Percentiles rank a stretch among this genome's conserved stretches.
Conservation (phyloP, 202 grass and related monocot genomes). For the Musa balbisiana region DNA sequence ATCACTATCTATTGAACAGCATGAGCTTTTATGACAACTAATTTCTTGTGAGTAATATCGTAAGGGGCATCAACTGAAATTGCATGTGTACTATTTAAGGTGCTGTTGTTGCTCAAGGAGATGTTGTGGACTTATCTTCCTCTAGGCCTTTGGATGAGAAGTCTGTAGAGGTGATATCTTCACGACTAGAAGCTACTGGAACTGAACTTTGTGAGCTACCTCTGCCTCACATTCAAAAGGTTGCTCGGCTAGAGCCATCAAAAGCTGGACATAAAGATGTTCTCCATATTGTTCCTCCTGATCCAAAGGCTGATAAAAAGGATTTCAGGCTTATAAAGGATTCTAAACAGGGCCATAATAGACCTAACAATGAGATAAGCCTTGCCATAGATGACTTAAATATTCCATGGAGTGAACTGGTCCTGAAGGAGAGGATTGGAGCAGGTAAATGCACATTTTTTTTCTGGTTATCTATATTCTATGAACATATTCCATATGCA, state of each 20-base stretch:
- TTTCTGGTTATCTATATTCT: conserved; percentile 5
- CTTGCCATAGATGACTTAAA: conserved; percentile 54
- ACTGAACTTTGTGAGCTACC: background rate
- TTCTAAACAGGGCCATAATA: conserved; percentile 30
- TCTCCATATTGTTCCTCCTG: conserved; percentile 49
- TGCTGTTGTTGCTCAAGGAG: conserved; percentile 26
- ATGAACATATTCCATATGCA: background rate
- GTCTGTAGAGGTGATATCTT: background rate
- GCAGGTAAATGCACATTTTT: conserved; percentile 36
- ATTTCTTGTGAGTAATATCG: background rate
- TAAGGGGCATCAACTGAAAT: conserved; percentile 7
- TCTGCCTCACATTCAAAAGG: background rate
- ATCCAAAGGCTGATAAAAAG: conserved; percentile 51
- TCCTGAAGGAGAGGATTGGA: conserved; percentile 79
- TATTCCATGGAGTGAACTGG: conserved; percentile 69
- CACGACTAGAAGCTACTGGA: conserved; percentile 31
- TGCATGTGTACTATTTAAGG: conserved; percentile 26
- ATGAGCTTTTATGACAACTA: too few relatives aligned
- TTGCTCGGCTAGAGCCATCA: conserved; percentile 20
- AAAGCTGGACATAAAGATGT: conserved; percentile 34
- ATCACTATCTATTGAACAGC: too few relatives aligned
- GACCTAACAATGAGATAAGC: conserved; percentile 36
- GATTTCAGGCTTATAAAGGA: too few relatives aligned
- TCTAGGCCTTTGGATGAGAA: conserved; percentile 33
- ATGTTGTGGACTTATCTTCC: conserved; percentile 32